These are phyloP conservation scores for Chloranthus sessilifolius DNA, from an alignment of 164 flowering plant genomes.

Conservation along the genomic window DNA sequence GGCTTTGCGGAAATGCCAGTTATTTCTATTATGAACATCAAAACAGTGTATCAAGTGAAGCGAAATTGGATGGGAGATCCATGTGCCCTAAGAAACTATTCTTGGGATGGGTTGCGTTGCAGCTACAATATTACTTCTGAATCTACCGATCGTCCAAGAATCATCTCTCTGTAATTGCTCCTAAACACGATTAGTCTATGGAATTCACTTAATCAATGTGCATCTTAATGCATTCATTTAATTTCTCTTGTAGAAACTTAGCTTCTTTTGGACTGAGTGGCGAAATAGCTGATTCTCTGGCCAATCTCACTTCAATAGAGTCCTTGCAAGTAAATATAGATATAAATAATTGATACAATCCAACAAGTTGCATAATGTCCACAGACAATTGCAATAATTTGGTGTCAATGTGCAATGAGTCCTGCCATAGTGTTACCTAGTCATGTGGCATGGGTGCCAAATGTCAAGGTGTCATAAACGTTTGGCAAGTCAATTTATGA, in stretches of 20 bases:
- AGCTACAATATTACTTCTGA: slow-evolving; percentile 5
- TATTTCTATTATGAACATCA: slow-evolving; percentile 31
- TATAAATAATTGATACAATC: too few relatives aligned
- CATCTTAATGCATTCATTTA: too few relatives aligned
- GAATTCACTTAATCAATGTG: too few relatives aligned
- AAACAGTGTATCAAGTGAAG: slow-evolving; percentile 19
- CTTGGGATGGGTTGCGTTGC: slow-evolving; percentile 46
- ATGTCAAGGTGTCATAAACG: too few relatives aligned
- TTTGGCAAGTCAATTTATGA: too few relatives aligned
- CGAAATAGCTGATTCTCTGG: slow-evolving; percentile 20
- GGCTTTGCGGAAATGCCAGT: slow-evolving; percentile 26
- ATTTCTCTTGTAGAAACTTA: slow-evolving; percentile 34
- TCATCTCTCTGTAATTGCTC: slow-evolving; percentile 34
- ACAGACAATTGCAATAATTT: too few relatives aligned
- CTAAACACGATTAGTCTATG: neutral
- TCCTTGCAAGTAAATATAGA: slow-evolving; percentile 27
- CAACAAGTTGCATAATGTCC: too few relatives aligned
- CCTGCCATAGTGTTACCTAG: too few relatives aligned
- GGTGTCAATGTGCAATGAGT: too few relatives aligned
- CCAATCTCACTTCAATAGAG: slow-evolving; percentile 22
- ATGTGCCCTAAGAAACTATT: slow-evolving; percentile 27
- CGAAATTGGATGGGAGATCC: slow-evolving; percentile 58
- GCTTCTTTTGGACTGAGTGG: slow-evolving; percentile 38
- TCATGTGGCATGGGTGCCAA: too few relatives aligned
- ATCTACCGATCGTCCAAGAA: slow-evolving; percentile 18